Evolutionary conservation across 2,329 filamentous ascomycete genomes (phyloP), one percentile per base, ranked within the genome.

Genomic region (Aspergillus unguis): DNA sequence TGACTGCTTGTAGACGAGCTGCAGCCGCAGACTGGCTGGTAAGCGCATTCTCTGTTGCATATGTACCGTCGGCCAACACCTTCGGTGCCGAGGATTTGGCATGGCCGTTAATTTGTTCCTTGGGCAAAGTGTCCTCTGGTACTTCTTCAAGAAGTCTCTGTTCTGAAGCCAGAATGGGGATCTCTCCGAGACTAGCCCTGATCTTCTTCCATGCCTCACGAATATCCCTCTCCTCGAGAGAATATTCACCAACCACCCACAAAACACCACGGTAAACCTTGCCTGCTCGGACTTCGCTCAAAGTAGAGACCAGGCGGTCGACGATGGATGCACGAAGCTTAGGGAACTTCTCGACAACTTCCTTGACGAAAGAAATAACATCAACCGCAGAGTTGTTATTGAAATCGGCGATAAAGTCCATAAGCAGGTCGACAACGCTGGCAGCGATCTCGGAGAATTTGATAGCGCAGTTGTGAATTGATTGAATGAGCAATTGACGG

Each of bases 361-460:
- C 94, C 75, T 99, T 99, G 58, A 99, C 92, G 68, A 99, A 99
- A 50, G 90, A 92, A 67, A 99, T 97, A 49, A 99, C 92, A 72
- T 99, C 94, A 29, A 99, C 90, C 1, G 94, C 94, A 1, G 92
- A 96, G 41, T 89, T 88, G 67, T 95, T 96, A 78, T 95, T 97
- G 71, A 97, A 96, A 71, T 99, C 94, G 47, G 89, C 90, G 66
- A 99, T 96, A 70, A 97, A 97, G 73, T 99, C 94, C 94, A 99
- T 99, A 49, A 99, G 82, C 41, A 96, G 83, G 60, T 94, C 94
- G 50, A 99, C 94, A 11, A 99, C 94, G 67, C 90, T 97, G 42
- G 92, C 89, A 27, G 94, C 94, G 57, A 99, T 92, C 73, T 99
- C 92, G 8, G 94, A 97, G 77, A 97, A 97, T 70, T 95, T 96